A percentile compares a stretch with the other conserved stretches of the same genome.
These are phyloP conservation scores for Aureobasidium zeae DNA, from an alignment of 2,329 filamentous ascomycete genomes.

Conservation along the genomic window DNA sequence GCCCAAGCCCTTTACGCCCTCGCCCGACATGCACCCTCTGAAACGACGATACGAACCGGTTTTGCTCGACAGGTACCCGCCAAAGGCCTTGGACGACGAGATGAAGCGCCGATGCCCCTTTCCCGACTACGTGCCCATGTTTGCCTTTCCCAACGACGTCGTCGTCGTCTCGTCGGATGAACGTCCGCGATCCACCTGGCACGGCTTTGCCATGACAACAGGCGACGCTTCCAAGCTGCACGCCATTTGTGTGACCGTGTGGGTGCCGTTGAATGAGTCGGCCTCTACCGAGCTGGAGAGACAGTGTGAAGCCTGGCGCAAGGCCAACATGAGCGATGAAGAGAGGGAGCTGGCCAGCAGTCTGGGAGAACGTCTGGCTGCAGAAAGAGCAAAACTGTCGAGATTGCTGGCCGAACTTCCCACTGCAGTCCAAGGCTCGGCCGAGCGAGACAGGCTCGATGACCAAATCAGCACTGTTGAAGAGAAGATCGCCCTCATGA, in stretches of 20 bases:
- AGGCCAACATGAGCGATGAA: slow-evolving; percentile 71
- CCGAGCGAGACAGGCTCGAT: slow-evolving; percentile 73
- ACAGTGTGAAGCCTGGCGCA: slow-evolving; percentile 44
- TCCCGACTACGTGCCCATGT: slow-evolving; percentile 98
- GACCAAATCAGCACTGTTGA: slow-evolving; percentile 93
- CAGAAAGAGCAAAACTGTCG: slow-evolving; percentile 82
- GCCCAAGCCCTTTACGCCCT: slow-evolving; percentile 79
- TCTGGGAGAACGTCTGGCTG: slow-evolving; percentile 75
- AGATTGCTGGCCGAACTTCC: slow-evolving; percentile 77
- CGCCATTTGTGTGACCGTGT: slow-evolving; percentile 82
- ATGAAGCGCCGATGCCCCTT: slow-evolving; percentile 72
- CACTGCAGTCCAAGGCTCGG: slow-evolving; percentile 67
- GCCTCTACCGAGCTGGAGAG: slow-evolving; percentile 76
- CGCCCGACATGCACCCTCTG: slow-evolving; percentile 90
- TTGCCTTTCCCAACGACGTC: slow-evolving; percentile 96
- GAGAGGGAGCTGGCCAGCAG: slow-evolving; percentile 89
- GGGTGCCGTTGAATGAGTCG: slow-evolving; percentile 75
- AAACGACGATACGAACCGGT: slow-evolving; percentile 92
- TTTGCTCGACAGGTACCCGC: slow-evolving; percentile 87
- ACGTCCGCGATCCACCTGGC: slow-evolving; percentile 91
- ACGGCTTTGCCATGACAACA: slow-evolving; percentile 96
- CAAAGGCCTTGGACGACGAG: slow-evolving; percentile 72
- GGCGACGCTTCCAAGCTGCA: slow-evolving; percentile 87
- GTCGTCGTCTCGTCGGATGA: slow-evolving; percentile 94
- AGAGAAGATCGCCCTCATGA: slow-evolving; percentile 95